phyloP scores from a whole-genome alignment of 1,139 yeast genomes.

The Magnusiomyces clavatus region DNA sequence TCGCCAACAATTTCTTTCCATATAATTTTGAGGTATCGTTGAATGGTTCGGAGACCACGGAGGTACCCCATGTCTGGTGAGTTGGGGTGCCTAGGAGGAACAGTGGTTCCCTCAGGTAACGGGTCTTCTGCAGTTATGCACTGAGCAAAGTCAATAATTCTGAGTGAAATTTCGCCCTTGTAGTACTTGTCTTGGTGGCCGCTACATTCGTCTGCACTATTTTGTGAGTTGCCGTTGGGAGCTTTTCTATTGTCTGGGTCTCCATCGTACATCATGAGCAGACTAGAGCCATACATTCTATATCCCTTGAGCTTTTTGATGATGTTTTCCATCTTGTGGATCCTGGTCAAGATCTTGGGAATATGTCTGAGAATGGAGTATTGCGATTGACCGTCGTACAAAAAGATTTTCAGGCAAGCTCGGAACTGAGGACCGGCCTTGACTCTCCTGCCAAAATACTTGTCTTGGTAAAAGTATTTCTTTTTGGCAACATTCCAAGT shows the following conservation, averaged over 20 bases:
- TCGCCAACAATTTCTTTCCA: constrained; percentile 23
- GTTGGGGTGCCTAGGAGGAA: constrained; percentile 63
- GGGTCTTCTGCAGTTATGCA: constrained; percentile 67
- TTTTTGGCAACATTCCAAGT: constrained; percentile 51
- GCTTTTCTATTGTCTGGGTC: constrained; percentile 12
- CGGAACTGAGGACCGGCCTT: constrained; percentile 71
- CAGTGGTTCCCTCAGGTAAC: constrained; percentile 35
- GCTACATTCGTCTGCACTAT: not conserved
- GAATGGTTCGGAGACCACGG: constrained; percentile 66
- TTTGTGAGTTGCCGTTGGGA: not conserved
- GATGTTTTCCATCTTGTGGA: constrained; percentile 50
- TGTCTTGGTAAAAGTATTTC: constrained; percentile 64
- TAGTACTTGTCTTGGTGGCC: not conserved
- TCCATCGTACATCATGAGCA: constrained; percentile 85
- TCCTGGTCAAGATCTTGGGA: constrained; percentile 53
- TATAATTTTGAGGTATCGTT: constrained; percentile 43
- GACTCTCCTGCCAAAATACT: constrained; percentile 83
- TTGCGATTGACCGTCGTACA: constrained; percentile 61
- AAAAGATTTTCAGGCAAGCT: constrained; percentile 61
- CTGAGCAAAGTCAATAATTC: constrained; percentile 93
- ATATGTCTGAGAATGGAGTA: constrained; percentile 61
- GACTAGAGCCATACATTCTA: constrained; percentile 84
- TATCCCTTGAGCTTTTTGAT: constrained; percentile 61
- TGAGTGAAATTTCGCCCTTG: constrained; percentile 39
- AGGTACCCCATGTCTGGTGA: constrained; percentile 76